Base-by-base conservation (phyloP, 257 asterid species). In the Scutellaria minor region DNA sequence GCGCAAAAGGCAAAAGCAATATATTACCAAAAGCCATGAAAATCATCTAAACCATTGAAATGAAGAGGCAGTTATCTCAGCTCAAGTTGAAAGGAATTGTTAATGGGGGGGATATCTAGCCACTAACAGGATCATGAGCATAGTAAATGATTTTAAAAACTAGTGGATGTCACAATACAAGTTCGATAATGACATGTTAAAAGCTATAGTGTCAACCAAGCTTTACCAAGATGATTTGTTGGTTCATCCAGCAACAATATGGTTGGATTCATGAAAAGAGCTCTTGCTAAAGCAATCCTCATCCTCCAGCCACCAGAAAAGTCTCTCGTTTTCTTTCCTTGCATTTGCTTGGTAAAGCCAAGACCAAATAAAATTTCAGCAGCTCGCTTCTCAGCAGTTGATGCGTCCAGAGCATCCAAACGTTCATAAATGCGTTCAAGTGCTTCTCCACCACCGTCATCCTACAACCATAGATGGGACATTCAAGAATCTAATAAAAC, bases 231-330 rank as follows among this genome's bases (percentile, higher is more conserved):
- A 86, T 95, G 99, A 84, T 95, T 95, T 41, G 99, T 95, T 6
- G 99, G 99, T 47, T 95, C 99, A 83, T 95, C 99, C 59, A 92
- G 96, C 83, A 95, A 81, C 70, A 95, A 71, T 66, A 95, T 75
- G n/a, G 99, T 95, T 9, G 97, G 99, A 51, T 92, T 95, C 92
- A 95, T 95, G 79, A 95, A 95, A 75, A 95, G 85, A 42, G 99
- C 99, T 70, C 99, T 78, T 46, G 99, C 98, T 42, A 95, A 79
- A 78, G 99, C 98, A 75, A 95, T 92, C 79, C 99, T 90, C 99
- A 95, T 95, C 76, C 99, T 90, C 99, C 99, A 95, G 14, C 99
- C 98, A 78, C 99, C 99, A 73, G 99, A 95, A 68, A 95, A 95
- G 70, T 95, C 99, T 3, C 88, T 85, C 22, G 99, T 95, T 76